phyloP scores from a whole-genome alignment of 179 eudicot species.

The Patellifolia procumbens region DNA sequence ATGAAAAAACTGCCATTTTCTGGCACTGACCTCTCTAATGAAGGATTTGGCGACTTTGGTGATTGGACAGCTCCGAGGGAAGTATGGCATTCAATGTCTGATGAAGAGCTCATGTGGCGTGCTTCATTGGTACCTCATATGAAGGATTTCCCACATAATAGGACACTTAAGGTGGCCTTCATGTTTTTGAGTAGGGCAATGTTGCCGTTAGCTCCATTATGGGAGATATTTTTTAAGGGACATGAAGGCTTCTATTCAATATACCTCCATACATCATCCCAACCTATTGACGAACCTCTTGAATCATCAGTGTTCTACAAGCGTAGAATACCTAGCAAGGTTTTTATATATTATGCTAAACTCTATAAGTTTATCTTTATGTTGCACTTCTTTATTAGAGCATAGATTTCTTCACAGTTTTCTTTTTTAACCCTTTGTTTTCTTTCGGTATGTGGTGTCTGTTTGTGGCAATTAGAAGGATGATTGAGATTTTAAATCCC shows the following conservation, averaged over 20 bases:
- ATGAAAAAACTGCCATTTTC: background rate
- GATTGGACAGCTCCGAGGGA: conserved; percentile 41
- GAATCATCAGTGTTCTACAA: conserved; percentile 67
- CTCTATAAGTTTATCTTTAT: background rate
- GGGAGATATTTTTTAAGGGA: conserved; percentile 81
- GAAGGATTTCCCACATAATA: conserved; percentile 40
- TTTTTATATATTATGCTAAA: background rate
- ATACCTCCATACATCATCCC: conserved; percentile 57
- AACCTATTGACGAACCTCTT: conserved; percentile 38
- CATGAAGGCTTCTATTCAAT: conserved; percentile 64
- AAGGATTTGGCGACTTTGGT: conserved; percentile 3
- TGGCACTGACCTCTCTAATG: background rate
- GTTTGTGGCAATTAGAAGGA: too few species aligned
- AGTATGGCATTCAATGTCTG: conserved; percentile 57
- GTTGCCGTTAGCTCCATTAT: conserved; percentile 64
- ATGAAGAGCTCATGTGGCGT: conserved; percentile 62
- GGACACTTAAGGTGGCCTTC: conserved; percentile 71
- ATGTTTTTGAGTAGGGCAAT: conserved; percentile 64
- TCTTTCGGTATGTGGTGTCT: too few species aligned
- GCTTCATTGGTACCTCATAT: conserved; percentile 60
- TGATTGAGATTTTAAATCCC: too few species aligned
- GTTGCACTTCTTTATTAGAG: background rate
- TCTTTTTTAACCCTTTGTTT: too few species aligned
- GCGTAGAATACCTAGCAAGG: conserved; percentile 78
- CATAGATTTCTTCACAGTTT: too few species aligned